Evolutionary conservation across 2,329 filamentous ascomycete species (phyloP).

Genomic region (Byssothecium circinans): DNA sequence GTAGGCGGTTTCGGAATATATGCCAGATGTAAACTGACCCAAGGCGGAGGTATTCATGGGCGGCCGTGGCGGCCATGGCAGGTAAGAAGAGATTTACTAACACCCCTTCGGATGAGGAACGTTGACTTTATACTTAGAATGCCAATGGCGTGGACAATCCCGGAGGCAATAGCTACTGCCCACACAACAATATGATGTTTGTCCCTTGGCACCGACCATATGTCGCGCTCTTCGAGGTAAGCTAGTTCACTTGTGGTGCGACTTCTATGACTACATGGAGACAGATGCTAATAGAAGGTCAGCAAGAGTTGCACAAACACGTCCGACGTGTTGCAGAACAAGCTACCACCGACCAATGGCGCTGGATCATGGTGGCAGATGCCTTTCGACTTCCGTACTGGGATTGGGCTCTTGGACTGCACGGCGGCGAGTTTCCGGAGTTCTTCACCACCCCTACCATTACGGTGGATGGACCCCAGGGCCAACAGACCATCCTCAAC

Average conservation of each 20-base stretch:
- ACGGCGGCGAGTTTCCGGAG: slow-evolving; percentile 24
- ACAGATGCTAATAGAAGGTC: not conserved
- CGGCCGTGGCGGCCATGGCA: slow-evolving; percentile 41
- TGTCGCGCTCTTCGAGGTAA: slow-evolving; percentile 63
- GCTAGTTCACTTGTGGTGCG: slow-evolving; percentile 1
- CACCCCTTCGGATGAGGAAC: too few species aligned
- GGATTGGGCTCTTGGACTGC: slow-evolving; percentile 36
- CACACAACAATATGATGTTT: slow-evolving; percentile 76
- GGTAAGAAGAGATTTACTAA: too few species aligned
- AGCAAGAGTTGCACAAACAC: slow-evolving; percentile 36
- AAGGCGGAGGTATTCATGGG: slow-evolving; percentile 35
- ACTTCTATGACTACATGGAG: not conserved
- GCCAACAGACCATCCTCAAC: slow-evolving; percentile 24
- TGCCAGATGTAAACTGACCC: slow-evolving; percentile 1
- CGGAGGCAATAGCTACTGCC: slow-evolving; percentile 65
- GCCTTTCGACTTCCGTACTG: slow-evolving; percentile 40
- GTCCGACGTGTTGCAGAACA: slow-evolving; percentile 21
- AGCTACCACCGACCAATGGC: slow-evolving; percentile 20
- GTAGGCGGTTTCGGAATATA: slow-evolving; percentile 46
- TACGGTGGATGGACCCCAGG: slow-evolving; percentile 20
- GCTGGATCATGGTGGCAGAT: slow-evolving; percentile 29
- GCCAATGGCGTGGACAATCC: slow-evolving; percentile 37
- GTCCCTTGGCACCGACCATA: slow-evolving; percentile 86
- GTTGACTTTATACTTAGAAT: too few species aligned
- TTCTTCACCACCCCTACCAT: slow-evolving; percentile 24